These are phyloP conservation scores for Russula lepida DNA, from an alignment of 768 basidiomycete species.

Conservation along the genomic window DNA sequence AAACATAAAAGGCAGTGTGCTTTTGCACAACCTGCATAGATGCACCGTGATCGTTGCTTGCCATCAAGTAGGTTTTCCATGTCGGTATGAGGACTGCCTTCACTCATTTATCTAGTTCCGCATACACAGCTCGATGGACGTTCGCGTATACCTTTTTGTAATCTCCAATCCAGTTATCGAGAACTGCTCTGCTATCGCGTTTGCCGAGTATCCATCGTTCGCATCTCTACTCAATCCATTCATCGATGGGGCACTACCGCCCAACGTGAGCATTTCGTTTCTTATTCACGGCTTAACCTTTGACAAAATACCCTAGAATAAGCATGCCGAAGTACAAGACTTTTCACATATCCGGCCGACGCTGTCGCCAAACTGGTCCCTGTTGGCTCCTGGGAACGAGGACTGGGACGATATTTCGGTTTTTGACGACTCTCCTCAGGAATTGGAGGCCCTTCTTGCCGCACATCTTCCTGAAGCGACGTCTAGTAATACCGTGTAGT, in stretches of 20 bases:
- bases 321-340: constrained; percentile 57
- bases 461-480: constrained; percentile 3
- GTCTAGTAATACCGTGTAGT: background rate
- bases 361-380: constrained; percentile 69
- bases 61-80: constrained; percentile 55
- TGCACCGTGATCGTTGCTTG: constrained; percentile 66
- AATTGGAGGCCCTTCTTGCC: background rate
- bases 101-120: constrained; percentile 51
- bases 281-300: background rate
- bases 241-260: background rate
- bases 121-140: constrained; percentile 65
- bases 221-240: constrained; percentile 20
- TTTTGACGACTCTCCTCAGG: background rate
- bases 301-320: constrained; percentile 28
- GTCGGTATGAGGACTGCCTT: background rate
- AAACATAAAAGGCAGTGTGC: constrained; percentile 55
- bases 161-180: constrained; percentile 77
- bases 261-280: background rate
- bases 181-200: constrained; percentile 52
- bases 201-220: constrained; percentile 49
- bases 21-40: constrained; percentile 53
- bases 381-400: background rate
- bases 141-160: constrained; percentile 60
- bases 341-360: constrained; percentile 76
- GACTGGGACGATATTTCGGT: constrained; percentile 11